A percentile compares a stretch with the other conserved stretches of the same genome.
These are phyloP conservation scores for Pestalotiopsis sp. DNA, from an alignment of 2,329 filamentous ascomycete species.

Conservation along the genomic window DNA sequence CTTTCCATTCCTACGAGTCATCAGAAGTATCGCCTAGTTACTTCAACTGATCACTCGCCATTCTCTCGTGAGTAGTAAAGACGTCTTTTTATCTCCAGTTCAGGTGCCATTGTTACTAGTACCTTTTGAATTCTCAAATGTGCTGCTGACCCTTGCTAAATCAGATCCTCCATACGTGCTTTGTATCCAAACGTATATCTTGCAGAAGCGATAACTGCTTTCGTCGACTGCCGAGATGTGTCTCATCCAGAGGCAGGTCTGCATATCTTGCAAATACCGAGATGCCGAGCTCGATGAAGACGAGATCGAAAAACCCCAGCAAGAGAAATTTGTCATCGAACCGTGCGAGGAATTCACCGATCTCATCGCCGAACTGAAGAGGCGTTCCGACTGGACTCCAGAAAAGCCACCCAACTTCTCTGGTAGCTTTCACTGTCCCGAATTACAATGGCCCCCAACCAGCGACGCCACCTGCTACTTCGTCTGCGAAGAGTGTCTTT, in stretches of 20 bases:
- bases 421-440: conserved; percentile 14
- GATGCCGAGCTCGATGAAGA: neutral
- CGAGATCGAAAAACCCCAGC: neutral
- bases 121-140: too few relatives aligned
- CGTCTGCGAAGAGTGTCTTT: conserved; percentile 18
- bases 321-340: neutral
- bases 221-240: neutral
- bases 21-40: too few relatives aligned
- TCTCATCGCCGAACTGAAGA: neutral
- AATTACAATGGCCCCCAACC: conserved; percentile 17
- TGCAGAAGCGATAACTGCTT: neutral
- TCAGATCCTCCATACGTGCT: neutral
- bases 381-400: neutral
- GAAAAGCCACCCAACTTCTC: neutral
- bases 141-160: neutral
- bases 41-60: too few relatives aligned
- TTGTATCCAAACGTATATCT: neutral
- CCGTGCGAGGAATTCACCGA: conserved; percentile 7
- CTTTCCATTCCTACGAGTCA: too few relatives aligned
- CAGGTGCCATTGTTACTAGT: too few relatives aligned
- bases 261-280: neutral
- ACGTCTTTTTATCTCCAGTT: too few relatives aligned
- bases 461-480: neutral
- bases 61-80: too few relatives aligned
- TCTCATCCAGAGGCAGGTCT: neutral